Percentiles rank a stretch among this genome's conserved stretches.
Evolutionary conservation across 768 basidiomycete species (phyloP).

Genomic region (Rossbeevera mucosa): DNA sequence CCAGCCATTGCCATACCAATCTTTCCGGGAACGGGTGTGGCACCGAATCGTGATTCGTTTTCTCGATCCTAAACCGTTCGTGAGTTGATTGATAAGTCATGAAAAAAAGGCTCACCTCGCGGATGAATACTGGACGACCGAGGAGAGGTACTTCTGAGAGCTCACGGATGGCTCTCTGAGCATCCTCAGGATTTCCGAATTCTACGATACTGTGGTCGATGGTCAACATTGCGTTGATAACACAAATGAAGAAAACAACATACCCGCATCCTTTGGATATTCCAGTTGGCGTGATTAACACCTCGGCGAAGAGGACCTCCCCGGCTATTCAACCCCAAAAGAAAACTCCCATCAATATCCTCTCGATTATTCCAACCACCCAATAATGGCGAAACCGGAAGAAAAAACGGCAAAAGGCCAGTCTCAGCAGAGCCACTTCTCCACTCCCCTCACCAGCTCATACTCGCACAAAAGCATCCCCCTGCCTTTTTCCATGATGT

Average conservation of each 20-base stretch:
- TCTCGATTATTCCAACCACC: slow-evolving; percentile 58
- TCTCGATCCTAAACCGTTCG: slow-evolving; percentile 78
- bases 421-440: slow-evolving; percentile 26
- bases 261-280: slow-evolving; percentile 99
- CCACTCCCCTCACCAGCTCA: slow-evolving; percentile 35
- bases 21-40: slow-evolving; percentile 92
- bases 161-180: slow-evolving; percentile 85
- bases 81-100: not conserved
- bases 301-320: slow-evolving; percentile 99
- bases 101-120: slow-evolving; percentile 61
- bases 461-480: slow-evolving; percentile 28
- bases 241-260: slow-evolving; percentile 33
- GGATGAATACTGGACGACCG: slow-evolving; percentile 92
- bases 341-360: slow-evolving; percentile 95
- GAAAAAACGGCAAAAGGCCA: slow-evolving; percentile 40
- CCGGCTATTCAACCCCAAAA: slow-evolving; percentile 92
- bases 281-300: slow-evolving; percentile 92
- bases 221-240: slow-evolving; percentile 8
- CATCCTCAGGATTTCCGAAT: slow-evolving; percentile 84
- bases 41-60: slow-evolving; percentile 91
- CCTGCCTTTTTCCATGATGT: slow-evolving; percentile 33
- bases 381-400: slow-evolving; percentile 42
- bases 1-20: slow-evolving; percentile 95
- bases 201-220: slow-evolving; percentile 82
- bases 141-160: slow-evolving; percentile 87